A percentile compares a stretch with the other conserved stretches of the same genome.
Conservation (phyloP, 2,329 filamentous ascomycete species). For the Calonectria hongkongensis region DNA sequence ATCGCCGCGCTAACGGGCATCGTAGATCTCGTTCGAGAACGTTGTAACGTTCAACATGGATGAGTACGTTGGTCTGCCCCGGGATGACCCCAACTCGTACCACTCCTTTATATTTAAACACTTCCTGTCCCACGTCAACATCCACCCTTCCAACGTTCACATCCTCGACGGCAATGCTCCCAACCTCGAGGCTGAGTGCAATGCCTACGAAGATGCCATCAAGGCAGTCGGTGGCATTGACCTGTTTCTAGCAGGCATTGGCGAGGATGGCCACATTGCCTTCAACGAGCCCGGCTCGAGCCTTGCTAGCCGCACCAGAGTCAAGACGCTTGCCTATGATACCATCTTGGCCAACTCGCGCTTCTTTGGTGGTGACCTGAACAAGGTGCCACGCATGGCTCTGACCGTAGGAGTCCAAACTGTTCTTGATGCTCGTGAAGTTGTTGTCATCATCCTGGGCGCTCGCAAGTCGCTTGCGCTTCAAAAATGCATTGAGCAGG, state of each 20-base stretch:
- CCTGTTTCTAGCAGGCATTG: slow-evolving; percentile 89
- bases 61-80: slow-evolving; percentile 89
- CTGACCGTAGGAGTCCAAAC: slow-evolving; percentile 91
- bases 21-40: slow-evolving; percentile 87
- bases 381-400: slow-evolving; percentile 86
- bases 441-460: slow-evolving; percentile 88
- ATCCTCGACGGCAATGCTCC: slow-evolving; percentile 88
- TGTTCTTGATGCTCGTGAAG: slow-evolving; percentile 86
- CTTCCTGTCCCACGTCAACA: slow-evolving; percentile 91
- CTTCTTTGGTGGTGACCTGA: slow-evolving; percentile 86
- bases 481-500: slow-evolving; percentile 87
- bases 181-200: slow-evolving; percentile 85
- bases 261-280: slow-evolving; percentile 90
- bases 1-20: slow-evolving; percentile 25
- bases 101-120: slow-evolving; percentile 96
- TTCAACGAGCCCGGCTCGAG: slow-evolving; percentile 94
- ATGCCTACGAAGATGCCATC: slow-evolving; percentile 87
- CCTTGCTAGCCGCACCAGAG: slow-evolving; percentile 84
- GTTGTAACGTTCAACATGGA: slow-evolving; percentile 97
- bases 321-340: slow-evolving; percentile 91
- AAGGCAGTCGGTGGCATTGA: slow-evolving; percentile 85
- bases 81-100: slow-evolving; percentile 90
- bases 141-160: slow-evolving; percentile 87
- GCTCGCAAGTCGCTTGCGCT: slow-evolving; percentile 87
- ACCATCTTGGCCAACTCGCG: slow-evolving; percentile 90